Conservation (phyloP, 2,329 filamentous ascomycete genomes). For the Cladosporium sp. region DNA sequence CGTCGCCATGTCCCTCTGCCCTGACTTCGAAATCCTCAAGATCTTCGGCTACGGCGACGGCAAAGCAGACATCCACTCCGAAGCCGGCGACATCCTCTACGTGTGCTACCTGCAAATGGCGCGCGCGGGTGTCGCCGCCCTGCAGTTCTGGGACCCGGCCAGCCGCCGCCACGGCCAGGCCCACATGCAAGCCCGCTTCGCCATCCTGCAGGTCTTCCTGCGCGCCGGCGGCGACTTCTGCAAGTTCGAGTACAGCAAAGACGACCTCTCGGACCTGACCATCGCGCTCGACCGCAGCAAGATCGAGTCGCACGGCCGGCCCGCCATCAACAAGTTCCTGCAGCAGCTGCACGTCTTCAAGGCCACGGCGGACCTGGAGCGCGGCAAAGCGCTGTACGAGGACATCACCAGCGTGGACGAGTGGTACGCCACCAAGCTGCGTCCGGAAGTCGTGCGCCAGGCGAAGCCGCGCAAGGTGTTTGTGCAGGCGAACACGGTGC, state of each 20-base stretch:
- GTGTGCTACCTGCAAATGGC: conserved; percentile 91
- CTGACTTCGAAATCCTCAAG: conserved; percentile 83
- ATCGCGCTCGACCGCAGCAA: conserved; percentile 83
- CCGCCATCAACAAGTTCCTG: conserved; percentile 80
- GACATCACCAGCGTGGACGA: conserved; percentile 81
- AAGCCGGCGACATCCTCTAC: conserved; percentile 85
- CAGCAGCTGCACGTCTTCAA: conserved; percentile 94
- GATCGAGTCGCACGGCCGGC: conserved; percentile 79
- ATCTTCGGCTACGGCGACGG: conserved; percentile 92
- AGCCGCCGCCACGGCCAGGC: conserved; percentile 50
- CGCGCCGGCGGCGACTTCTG: conserved; percentile 85
- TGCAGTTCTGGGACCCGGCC: conserved; percentile 95
- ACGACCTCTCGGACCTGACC: conserved; percentile 71
- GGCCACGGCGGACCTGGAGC: conserved; percentile 78
- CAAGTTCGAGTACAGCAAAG: conserved; percentile 70
- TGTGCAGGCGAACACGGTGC: conserved; percentile 85
- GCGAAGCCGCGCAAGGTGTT: conserved; percentile 88
- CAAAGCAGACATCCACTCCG: conserved; percentile 66
- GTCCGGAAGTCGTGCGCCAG: conserved; percentile 71
- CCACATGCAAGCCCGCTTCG: conserved; percentile 89
- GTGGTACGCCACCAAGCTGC: conserved; percentile 80
- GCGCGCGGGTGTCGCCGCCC: conserved; percentile 79
- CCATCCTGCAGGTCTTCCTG: conserved; percentile 81
- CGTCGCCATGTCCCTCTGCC: conserved; percentile 86
- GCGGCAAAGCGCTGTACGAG: conserved; percentile 76